Evolutionary conservation across 169 alveolate genomes (phyloP).

Genomic region (Plasmodium fragile): DNA sequence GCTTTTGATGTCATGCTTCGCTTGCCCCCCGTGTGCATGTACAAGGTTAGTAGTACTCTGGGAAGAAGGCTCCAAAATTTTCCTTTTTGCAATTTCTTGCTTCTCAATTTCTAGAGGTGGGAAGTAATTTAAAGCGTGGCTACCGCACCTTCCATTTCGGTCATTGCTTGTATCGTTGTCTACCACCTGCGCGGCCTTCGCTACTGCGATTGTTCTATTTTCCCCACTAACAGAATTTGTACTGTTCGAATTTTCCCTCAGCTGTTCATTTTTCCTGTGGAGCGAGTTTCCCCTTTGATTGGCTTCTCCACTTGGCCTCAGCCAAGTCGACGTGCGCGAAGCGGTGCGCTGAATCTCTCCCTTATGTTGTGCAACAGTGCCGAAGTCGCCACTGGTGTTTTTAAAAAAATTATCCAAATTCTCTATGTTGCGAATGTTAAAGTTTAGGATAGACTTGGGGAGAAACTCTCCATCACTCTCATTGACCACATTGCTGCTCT

Average conservation of each 20-base stretch:
- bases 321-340: not conserved
- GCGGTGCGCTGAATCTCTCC: not conserved
- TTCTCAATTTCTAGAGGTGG: not conserved
- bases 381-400: slow-evolving; percentile 8
- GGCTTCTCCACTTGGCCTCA: not conserved
- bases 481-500: not conserved
- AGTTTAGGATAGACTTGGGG: slow-evolving; percentile 39
- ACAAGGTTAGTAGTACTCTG: not conserved
- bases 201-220: not conserved
- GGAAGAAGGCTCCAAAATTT: not conserved
- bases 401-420: slow-evolving; percentile 58
- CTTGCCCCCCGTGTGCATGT: not conserved
- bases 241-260: not conserved
- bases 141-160: not conserved
- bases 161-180: not conserved
- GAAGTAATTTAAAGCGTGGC: not conserved
- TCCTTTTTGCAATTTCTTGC: not conserved
- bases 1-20: not conserved
- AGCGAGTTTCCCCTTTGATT: not conserved
- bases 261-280: slow-evolving; percentile 10
- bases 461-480: not conserved
- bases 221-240: not conserved
- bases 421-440: slow-evolving; percentile 51
- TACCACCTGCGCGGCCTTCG: not conserved
- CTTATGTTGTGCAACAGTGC: not conserved